phyloP scores from a whole-genome alignment of 495 filamentous ascomycete species.

The Evansstolkia leycettana region DNA sequence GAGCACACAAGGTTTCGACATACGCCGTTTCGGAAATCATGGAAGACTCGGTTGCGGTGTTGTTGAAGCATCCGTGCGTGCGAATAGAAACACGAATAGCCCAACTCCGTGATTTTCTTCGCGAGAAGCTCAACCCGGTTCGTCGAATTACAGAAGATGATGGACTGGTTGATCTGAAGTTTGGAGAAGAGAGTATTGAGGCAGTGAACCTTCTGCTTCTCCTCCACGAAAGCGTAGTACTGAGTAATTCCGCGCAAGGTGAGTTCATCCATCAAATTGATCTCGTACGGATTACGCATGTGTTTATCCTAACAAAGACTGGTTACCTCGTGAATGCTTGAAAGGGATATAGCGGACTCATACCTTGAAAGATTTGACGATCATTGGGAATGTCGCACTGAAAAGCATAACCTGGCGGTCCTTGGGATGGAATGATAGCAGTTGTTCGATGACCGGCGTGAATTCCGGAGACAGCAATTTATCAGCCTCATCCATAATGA shows the following conservation, averaged over 20 bases:
- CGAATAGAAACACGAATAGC: constrained; percentile 99
- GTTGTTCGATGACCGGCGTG: constrained; percentile 90
- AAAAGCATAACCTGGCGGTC: constrained; percentile 99
- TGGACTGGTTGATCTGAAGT: constrained; percentile 99
- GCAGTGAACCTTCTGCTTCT: constrained; percentile 99
- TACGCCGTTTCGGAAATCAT: constrained; percentile 96
- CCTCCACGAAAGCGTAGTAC: constrained; percentile 98
- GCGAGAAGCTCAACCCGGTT: constrained; percentile 94
- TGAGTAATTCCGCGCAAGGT: constrained; percentile 96
- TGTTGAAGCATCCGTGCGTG: constrained; percentile 98
- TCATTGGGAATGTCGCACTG: constrained; percentile 90
- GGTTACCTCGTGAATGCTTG: too few relatives aligned
- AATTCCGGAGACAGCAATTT: constrained; percentile 95
- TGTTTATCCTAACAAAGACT: constrained; percentile 60
- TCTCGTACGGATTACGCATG: constrained; percentile 91
- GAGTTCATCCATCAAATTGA: constrained; percentile 99
- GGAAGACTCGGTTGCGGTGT: constrained; percentile 94
- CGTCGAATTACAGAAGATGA: constrained; percentile 99
- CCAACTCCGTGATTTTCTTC: constrained; percentile 98
- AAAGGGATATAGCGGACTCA: background rate
- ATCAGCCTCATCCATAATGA: constrained; percentile 98
- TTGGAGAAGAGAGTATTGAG: constrained; percentile 98
- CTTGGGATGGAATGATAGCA: constrained; percentile 85
- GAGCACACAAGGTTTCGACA: constrained; percentile 98
- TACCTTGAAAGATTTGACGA: constrained; percentile 91